phyloP scores from a whole-genome alignment of 1,284 basidiomycete genomes.

The Cryptococcus amylolentus region DNA sequence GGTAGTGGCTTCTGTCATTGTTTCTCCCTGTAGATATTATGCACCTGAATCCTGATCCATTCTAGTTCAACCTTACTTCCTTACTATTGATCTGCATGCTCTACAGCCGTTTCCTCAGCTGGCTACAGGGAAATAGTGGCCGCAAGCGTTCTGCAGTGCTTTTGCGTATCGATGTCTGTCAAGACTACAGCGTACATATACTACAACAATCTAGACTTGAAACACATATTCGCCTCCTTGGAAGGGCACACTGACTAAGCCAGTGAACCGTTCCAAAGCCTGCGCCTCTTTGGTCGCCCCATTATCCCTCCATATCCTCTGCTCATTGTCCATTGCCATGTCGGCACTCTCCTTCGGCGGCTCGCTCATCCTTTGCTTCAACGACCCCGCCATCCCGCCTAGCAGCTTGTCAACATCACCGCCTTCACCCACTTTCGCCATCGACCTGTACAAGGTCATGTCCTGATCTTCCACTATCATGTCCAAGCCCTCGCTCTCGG shows the following conservation, averaged over 20 bases:
- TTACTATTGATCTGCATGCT: too few relatives aligned
- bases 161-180: not conserved
- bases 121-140: too few relatives aligned
- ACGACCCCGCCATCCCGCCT: not conserved
- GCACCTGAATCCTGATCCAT: too few relatives aligned
- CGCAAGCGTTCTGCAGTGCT: not conserved
- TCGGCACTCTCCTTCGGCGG: slow-evolving; percentile 1
- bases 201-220: not conserved
- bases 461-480: slow-evolving; percentile 50
- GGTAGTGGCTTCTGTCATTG: too few relatives aligned
- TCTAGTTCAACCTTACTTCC: too few relatives aligned
- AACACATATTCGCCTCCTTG: not conserved
- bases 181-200: not conserved
- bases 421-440: slow-evolving; percentile 40
- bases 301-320: not conserved
- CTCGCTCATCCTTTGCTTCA: not conserved
- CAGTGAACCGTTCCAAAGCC: not conserved
- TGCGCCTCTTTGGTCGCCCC: not conserved
- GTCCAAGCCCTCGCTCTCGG: slow-evolving; percentile 40
- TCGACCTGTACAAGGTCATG: slow-evolving; percentile 46
- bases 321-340: not conserved
- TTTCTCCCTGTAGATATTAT: too few relatives aligned
- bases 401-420: slow-evolving; percentile 31
- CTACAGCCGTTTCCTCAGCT: too few relatives aligned
- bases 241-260: not conserved